These are phyloP conservation scores for Lentinus brumalis DNA, from an alignment of 768 basidiomycete genomes.

Conservation along the genomic window DNA sequence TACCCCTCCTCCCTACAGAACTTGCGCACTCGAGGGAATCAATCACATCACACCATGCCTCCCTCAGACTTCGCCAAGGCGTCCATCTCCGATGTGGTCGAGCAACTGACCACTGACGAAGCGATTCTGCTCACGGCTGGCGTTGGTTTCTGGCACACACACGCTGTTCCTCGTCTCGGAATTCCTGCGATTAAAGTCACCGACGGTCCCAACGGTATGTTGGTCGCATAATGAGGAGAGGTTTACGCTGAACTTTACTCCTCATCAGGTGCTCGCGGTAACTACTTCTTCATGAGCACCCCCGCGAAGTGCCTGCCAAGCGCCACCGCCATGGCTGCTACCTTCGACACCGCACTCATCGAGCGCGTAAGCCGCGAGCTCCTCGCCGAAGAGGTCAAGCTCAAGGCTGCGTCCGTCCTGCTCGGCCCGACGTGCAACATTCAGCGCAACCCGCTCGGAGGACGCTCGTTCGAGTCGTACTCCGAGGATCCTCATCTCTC, in stretches of 20 bases:
- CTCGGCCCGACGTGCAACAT: slow-evolving; percentile 86
- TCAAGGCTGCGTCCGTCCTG: slow-evolving; percentile 65
- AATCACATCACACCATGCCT: slow-evolving; percentile 43
- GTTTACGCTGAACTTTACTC: background rate
- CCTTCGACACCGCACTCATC: slow-evolving; percentile 69
- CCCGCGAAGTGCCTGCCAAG: slow-evolving; percentile 81
- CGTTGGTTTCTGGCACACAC: slow-evolving; percentile 84
- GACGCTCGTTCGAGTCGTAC: slow-evolving; percentile 68
- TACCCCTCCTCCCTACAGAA: too few relatives aligned
- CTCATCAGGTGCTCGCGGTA: slow-evolving; percentile 56
- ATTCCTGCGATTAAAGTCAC: slow-evolving; percentile 78
- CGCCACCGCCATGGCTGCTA: slow-evolving; percentile 74
- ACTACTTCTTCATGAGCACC: slow-evolving; percentile 79
- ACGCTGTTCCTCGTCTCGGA: slow-evolving; percentile 65
- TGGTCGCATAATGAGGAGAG: too few relatives aligned
- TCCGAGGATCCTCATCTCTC: slow-evolving; percentile 79
- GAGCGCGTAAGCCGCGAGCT: slow-evolving; percentile 62
- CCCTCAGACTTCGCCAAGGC: slow-evolving; percentile 72
- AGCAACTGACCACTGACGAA: too few relatives aligned
- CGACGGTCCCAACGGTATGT: slow-evolving; percentile 66
- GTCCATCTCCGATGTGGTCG: slow-evolving; percentile 57
- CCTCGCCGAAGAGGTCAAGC: slow-evolving; percentile 71
- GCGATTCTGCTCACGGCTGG: slow-evolving; percentile 54
- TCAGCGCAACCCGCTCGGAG: slow-evolving; percentile 78
- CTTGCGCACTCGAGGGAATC: too few relatives aligned